Conservation (phyloP, 78 protist genomes). For the Speleostelium caveatum region DNA sequence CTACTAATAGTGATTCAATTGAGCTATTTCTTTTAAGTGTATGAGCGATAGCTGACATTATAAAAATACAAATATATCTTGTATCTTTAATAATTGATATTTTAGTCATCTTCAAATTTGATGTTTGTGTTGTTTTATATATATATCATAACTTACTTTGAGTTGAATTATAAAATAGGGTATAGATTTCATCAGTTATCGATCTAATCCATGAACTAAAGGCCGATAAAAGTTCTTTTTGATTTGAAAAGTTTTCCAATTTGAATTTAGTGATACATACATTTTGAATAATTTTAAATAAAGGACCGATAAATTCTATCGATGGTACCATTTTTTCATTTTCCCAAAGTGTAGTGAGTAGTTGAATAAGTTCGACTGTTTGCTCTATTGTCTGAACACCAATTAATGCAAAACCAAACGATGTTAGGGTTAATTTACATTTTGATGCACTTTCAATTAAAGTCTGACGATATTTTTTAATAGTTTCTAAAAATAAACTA, state of each 20-base stretch:
- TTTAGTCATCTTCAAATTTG: neutral
- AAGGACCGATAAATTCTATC: conserved; percentile 22
- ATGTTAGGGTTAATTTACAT: conserved; percentile 32
- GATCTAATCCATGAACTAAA: conserved; percentile 29
- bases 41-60: conserved; percentile 32
- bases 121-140: neutral
- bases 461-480: conserved; percentile 28
- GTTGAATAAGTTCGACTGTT: conserved; percentile 20
- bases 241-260: conserved; percentile 6
- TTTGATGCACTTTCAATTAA: conserved; percentile 20
- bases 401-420: conserved; percentile 63
- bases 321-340: conserved; percentile 17
- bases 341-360: conserved; percentile 27
- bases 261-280: conserved; percentile 47
- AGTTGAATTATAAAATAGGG: conserved; percentile 25
- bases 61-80: conserved; percentile 39
- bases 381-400: conserved; percentile 64
- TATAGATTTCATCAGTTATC: conserved; percentile 38
- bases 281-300: conserved; percentile 39
- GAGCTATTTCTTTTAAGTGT: conserved; percentile 26
- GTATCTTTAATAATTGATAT: conserved; percentile 5
- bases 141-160: conserved; percentile 15
- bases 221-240: conserved; percentile 6
- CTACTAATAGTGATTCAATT: neutral
- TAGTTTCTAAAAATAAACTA: conserved; percentile 18